Conservation (phyloP, 2,329 filamentous ascomycete species). For the Talaromyces sp. region DNA sequence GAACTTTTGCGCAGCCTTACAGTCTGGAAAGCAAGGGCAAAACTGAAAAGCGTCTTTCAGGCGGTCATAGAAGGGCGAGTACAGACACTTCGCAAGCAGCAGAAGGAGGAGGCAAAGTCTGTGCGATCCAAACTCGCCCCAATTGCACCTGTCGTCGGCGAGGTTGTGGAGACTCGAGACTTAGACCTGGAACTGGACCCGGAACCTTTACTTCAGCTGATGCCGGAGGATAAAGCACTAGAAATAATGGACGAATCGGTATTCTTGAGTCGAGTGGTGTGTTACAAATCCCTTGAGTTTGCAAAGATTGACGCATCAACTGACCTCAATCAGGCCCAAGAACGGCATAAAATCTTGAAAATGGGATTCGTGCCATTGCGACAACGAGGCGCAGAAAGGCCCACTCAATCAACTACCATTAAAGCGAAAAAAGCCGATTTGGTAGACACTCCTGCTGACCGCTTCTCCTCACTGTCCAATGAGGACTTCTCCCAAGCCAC, state of each 20-base stretch:
- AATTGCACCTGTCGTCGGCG: slow-evolving; percentile 42
- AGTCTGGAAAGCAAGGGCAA: slow-evolving; percentile 89
- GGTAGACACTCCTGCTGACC: slow-evolving; percentile 56
- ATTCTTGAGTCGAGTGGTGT: slow-evolving; percentile 56
- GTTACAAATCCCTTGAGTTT: slow-evolving; percentile 23
- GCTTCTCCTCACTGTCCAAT: slow-evolving; percentile 65
- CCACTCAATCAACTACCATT: slow-evolving; percentile 29
- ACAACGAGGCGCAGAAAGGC: slow-evolving; percentile 40
- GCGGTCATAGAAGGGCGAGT: slow-evolving; percentile 68
- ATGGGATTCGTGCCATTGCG: slow-evolving; percentile 65
- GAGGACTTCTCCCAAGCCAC: slow-evolving; percentile 85
- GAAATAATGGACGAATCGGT: slow-evolving; percentile 56
- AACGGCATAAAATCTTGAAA: slow-evolving; percentile 60
- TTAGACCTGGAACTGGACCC: slow-evolving; percentile 55
- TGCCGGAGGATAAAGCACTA: slow-evolving; percentile 59
- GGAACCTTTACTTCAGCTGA: slow-evolving; percentile 62
- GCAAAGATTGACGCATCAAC: slow-evolving; percentile 17
- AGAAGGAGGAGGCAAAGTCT: slow-evolving; percentile 62
- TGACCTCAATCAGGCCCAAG: slow-evolving; percentile 40
- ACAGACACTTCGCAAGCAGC: slow-evolving; percentile 61
- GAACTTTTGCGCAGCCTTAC: slow-evolving; percentile 79
- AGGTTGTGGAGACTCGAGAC: slow-evolving; percentile 35
- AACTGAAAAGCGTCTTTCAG: slow-evolving; percentile 72
- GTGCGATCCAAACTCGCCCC: slow-evolving; percentile 53
- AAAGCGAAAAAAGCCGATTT: slow-evolving; percentile 40